These are phyloP conservation scores for Solanum hybrid DNA, from an alignment of 305 asterid species.

Conservation along the genomic window DNA sequence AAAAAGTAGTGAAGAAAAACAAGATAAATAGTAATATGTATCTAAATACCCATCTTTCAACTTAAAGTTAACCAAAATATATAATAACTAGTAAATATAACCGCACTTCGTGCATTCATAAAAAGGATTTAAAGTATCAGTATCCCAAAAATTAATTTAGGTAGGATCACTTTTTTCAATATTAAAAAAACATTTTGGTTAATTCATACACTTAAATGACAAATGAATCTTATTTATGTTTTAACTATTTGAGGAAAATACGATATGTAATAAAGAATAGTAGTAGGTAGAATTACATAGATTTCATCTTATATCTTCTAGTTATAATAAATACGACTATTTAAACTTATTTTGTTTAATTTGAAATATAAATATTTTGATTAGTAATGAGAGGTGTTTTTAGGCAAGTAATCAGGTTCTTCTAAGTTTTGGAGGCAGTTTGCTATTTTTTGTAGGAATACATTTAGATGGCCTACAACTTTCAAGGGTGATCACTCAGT, in stretches of 20 bases:
- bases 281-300: not conserved
- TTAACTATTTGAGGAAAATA: not conserved
- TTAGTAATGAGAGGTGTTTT: no score
- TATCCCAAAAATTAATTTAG: not conserved
- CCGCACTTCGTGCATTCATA: not conserved
- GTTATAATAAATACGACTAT: no score
- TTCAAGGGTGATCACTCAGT: no score
- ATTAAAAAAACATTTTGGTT: not conserved
- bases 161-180: not conserved
- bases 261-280: not conserved
- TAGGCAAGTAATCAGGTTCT: no score
- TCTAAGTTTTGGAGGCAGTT: no score
- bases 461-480: no score
- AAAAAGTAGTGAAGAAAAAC: no score
- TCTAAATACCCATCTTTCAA: not conserved
- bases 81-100: not conserved
- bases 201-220: not conserved
- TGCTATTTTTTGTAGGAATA: no score
- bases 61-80: not conserved
- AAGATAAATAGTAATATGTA: not conserved
- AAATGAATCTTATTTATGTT: not conserved
- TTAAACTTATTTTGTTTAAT: no score
- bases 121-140: not conserved
- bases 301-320: not conserved
- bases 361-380: no score